A percentile compares a stretch with the other conserved stretches of the same genome.
phyloP scores from a whole-genome alignment of 805 yeast species.

The Blastobotrys robertii region DNA sequence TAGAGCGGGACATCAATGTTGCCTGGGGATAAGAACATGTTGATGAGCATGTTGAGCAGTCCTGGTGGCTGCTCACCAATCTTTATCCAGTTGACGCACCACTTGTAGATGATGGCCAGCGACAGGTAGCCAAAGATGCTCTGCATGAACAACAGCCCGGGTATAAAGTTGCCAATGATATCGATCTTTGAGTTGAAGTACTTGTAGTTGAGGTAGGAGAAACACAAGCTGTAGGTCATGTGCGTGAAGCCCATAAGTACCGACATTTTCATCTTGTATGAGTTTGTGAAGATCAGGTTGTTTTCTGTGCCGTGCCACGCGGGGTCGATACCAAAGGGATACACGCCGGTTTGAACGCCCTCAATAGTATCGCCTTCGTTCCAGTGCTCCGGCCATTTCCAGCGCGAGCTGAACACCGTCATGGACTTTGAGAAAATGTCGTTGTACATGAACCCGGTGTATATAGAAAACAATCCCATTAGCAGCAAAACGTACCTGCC shows the following conservation, averaged over 20 bases:
- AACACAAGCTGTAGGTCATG: slow-evolving; percentile 82
- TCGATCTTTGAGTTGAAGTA: slow-evolving; percentile 67
- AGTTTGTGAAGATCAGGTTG: slow-evolving; percentile 77
- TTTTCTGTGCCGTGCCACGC: slow-evolving; percentile 98
- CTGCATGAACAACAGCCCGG: slow-evolving; percentile 91
- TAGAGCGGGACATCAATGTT: slow-evolving; percentile 69
- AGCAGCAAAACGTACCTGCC: slow-evolving; percentile 86
- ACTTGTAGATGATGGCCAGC: slow-evolving; percentile 78
- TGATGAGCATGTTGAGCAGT: slow-evolving; percentile 85
- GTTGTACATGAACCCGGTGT: slow-evolving; percentile 88
- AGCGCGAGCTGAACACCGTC: slow-evolving; percentile 79
- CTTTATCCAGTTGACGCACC: slow-evolving; percentile 88
- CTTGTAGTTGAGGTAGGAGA: slow-evolving; percentile 71
- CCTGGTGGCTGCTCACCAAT: slow-evolving; percentile 82
- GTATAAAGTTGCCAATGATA: slow-evolving; percentile 84
- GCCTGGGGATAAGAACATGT: slow-evolving; percentile 94
- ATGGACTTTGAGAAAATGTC: slow-evolving; percentile 88
- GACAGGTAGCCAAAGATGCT: slow-evolving; percentile 91
- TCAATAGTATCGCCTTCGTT: slow-evolving; percentile 56
- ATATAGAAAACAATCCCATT: slow-evolving; percentile 95
- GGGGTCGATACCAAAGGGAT: slow-evolving; percentile 81
- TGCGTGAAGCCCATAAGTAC: slow-evolving; percentile 90
- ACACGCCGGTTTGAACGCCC: slow-evolving; percentile 59
- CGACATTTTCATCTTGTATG: slow-evolving; percentile 95
- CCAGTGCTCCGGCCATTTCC: slow-evolving; percentile 79